Evolutionary conservation across 371 early-diverging fungal species (phyloP).

Genomic region (Cokeromyces recurvatus): DNA sequence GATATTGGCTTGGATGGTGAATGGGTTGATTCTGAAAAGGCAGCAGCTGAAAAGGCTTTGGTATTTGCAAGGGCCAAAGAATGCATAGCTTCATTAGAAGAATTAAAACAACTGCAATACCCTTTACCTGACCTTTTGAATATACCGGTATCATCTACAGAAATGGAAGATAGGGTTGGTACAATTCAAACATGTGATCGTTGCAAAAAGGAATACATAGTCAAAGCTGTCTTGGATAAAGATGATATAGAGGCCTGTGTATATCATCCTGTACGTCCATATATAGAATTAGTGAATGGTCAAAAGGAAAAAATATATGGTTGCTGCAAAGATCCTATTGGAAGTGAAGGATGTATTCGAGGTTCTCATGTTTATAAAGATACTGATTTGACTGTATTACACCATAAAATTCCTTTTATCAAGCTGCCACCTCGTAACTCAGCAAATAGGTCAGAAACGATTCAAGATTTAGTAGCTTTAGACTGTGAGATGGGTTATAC

Average conservation of each 20-base stretch:
- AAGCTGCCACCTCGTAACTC: conserved; percentile 12
- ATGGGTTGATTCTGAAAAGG: conserved; percentile 32
- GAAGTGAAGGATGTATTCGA: conserved; percentile 41
- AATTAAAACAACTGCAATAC: conserved; percentile 27
- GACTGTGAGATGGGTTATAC: conserved; percentile 55
- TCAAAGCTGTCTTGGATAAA: conserved; percentile 29
- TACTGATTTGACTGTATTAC: conserved; percentile 18
- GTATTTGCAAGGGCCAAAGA: conserved; percentile 10
- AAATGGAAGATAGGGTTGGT: conserved; percentile 9
- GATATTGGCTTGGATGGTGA: conserved; percentile 53
- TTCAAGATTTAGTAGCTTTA: conserved; percentile 26
- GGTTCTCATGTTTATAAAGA: conserved; percentile 54
- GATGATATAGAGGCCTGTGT: conserved; percentile 32
- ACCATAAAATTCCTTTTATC: conserved; percentile 43
- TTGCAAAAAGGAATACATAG: conserved; percentile 39
- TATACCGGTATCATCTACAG: background rate
- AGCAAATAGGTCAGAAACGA: background rate
- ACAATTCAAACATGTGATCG: conserved; percentile 38
- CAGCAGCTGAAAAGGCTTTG: background rate
- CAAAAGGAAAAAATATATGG: conserved; percentile 37
- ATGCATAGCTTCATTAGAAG: conserved; percentile 21
- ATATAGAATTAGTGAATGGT: conserved; percentile 25
- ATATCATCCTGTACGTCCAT: conserved; percentile 36
- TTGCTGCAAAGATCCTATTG: conserved; percentile 44
- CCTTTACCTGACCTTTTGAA: conserved; percentile 25